Percentiles rank a stretch among this genome's conserved stretches.
phyloP scores from a whole-genome alignment of 2,329 filamentous ascomycete species.

The Phaeosphaeriaceae sp. region DNA sequence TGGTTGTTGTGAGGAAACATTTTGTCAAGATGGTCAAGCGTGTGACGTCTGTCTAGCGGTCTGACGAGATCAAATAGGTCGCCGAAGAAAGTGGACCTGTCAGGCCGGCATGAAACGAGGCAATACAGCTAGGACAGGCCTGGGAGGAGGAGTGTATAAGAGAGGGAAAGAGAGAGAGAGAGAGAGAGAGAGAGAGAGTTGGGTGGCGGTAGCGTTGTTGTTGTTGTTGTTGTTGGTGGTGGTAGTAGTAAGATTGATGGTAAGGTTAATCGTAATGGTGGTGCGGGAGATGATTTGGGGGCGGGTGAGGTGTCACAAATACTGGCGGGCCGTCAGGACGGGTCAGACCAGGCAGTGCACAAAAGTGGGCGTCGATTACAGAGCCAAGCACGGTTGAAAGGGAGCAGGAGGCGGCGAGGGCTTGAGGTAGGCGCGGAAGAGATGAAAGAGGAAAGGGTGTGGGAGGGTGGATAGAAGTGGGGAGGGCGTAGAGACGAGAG shows the following conservation, averaged over 20 bases:
- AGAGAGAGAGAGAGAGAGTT: too few relatives aligned
- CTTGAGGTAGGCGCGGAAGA: slow-evolving; percentile 9
- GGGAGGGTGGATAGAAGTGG: slow-evolving; percentile 7
- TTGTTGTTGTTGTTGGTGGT: too few relatives aligned
- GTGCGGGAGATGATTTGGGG: slow-evolving; percentile 32
- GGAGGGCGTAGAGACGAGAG: slow-evolving; percentile 5
- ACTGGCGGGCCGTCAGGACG: slow-evolving; percentile 39
- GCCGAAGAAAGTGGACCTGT: slow-evolving; percentile 33
- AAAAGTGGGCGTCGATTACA: slow-evolving; percentile 10
- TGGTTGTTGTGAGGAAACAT: slow-evolving; percentile 46
- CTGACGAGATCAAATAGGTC: too few relatives aligned
- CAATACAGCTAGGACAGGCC: slow-evolving; percentile 12
- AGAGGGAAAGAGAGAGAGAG: too few relatives aligned
- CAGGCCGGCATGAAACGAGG: slow-evolving; percentile 37
- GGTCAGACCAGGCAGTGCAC: slow-evolving; percentile 38
- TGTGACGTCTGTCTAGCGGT: slow-evolving; percentile 3
- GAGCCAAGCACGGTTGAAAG: slow-evolving; percentile 5
- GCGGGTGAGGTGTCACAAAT: slow-evolving; percentile 41
- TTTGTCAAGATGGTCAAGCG: slow-evolving; percentile 10
- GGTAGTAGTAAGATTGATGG: too few relatives aligned
- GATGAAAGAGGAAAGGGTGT: background rate
- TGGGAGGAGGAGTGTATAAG: too few relatives aligned
- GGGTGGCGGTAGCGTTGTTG: too few relatives aligned
- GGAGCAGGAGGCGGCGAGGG: slow-evolving; percentile 1
- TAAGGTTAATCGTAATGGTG: too few relatives aligned